A percentile compares a stretch with the other conserved stretches of the same genome.
Evolutionary conservation across 176 grass and related monocot species (phyloP).

Genomic region (Eremochloa ophiuroides): DNA sequence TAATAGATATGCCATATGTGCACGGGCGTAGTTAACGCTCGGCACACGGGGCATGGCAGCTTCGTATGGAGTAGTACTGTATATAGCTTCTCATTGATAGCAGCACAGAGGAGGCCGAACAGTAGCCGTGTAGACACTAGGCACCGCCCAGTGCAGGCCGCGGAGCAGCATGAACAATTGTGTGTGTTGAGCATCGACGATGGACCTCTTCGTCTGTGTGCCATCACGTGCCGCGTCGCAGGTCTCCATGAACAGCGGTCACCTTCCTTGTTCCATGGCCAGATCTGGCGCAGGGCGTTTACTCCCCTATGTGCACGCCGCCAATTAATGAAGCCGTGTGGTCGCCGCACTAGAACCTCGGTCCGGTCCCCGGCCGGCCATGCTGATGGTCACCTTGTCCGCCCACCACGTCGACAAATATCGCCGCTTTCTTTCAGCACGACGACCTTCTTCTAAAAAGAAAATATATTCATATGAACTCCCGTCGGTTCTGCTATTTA

Average conservation of each 20-base stretch:
- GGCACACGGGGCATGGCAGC: too few species aligned
- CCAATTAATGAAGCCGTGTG: neutral
- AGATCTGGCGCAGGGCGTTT: neutral
- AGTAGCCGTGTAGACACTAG: too few species aligned
- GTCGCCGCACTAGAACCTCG: neutral
- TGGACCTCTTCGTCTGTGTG: neutral
- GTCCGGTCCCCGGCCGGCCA: neutral
- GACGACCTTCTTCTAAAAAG: too few species aligned
- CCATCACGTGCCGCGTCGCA: neutral
- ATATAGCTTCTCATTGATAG: too few species aligned
- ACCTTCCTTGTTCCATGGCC: neutral
- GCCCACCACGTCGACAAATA: neutral
- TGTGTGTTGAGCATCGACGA: neutral
- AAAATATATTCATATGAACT: too few species aligned
- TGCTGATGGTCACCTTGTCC: neutral
- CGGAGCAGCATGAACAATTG: neutral
- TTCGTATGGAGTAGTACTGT: too few species aligned
- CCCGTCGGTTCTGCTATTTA: too few species aligned
- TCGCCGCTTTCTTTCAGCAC: too few species aligned
- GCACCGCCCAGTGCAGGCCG: too few species aligned
- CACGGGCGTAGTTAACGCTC: too few species aligned
- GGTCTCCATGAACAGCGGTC: neutral
- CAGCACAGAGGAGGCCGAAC: too few species aligned
- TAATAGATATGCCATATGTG: too few species aligned
- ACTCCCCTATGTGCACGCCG: neutral